Evolutionary conservation across 192 early-diverging fungal genomes (phyloP).

Genomic region (Phlyctochytrium bullatum): DNA sequence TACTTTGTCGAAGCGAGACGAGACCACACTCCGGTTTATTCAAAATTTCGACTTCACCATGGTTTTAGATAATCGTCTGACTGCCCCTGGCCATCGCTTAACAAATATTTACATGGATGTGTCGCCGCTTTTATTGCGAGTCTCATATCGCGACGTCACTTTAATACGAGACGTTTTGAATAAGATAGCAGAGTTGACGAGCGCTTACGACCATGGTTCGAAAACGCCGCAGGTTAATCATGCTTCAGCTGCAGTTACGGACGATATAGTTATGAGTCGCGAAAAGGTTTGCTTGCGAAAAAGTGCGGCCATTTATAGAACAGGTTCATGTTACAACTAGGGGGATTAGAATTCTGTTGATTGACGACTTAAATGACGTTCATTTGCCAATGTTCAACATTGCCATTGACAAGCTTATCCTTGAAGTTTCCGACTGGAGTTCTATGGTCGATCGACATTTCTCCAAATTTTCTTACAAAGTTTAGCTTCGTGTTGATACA

Average conservation of each 20-base stretch:
- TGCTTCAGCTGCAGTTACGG: neutral
- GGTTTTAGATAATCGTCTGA: conserved; percentile 70
- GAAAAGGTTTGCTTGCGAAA: conserved; percentile 44
- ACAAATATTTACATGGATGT: conserved; percentile 73
- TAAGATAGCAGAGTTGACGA: conserved; percentile 12
- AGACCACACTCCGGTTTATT: conserved; percentile 80
- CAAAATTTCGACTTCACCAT: conserved; percentile 85
- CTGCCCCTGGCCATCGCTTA: conserved; percentile 57
- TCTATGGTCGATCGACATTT: conserved; percentile 36
- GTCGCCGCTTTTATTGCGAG: conserved; percentile 71
- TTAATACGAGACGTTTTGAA: conserved; percentile 78
- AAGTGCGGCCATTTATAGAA: conserved; percentile 1
- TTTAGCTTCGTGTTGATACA: conserved; percentile 54
- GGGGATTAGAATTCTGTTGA: conserved; percentile 75
- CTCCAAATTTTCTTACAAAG: conserved; percentile 1
- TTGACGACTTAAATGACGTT: conserved; percentile 86
- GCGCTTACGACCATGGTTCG: neutral
- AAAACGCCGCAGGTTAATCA: neutral
- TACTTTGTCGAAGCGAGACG: conserved; percentile 77
- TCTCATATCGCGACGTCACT: conserved; percentile 84
- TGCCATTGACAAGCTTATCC: conserved; percentile 72
- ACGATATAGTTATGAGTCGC: conserved; percentile 45
- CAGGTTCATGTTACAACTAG: conserved; percentile 57
- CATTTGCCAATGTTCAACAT: conserved; percentile 89
- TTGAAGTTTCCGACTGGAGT: conserved; percentile 86